Conservation (phyloP, 768 basidiomycete genomes). For the Tylopilus cervinicoccineus region DNA sequence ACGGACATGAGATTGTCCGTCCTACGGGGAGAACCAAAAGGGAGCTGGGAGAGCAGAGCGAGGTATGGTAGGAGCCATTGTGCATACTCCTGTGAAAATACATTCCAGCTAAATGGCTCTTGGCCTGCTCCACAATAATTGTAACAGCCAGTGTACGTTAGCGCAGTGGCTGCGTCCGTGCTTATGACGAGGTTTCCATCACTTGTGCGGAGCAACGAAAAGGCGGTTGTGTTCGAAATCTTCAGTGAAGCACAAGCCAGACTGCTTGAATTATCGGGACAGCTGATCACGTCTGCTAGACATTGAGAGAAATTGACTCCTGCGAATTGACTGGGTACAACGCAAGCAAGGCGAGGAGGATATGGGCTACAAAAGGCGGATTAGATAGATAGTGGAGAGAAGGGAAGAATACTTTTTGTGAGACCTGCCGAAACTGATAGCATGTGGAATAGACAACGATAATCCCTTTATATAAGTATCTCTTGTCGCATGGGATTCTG, state of each 20-base stretch:
- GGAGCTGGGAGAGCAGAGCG: conserved; percentile 46
- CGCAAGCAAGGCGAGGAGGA: not conserved
- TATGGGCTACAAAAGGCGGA: not conserved
- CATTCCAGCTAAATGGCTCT: conserved; percentile 18
- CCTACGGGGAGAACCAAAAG: conserved; percentile 39
- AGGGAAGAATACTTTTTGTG: conserved; percentile 4
- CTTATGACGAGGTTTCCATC: not conserved
- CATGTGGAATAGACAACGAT: not conserved
- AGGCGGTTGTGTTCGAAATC: conserved; percentile 4
- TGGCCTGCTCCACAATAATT: conserved; percentile 18
- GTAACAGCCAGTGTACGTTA: conserved; percentile 8
- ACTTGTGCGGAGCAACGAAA: conserved; percentile 15
- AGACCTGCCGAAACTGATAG: too few relatives aligned
- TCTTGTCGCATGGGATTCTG: not conserved
- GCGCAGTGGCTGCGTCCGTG: conserved; percentile 1
- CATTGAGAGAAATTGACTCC: conserved; percentile 15
- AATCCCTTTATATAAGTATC: not conserved
- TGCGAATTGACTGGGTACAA: not conserved
- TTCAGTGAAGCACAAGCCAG: conserved; percentile 2
- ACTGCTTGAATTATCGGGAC: not conserved
- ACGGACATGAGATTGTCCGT: conserved; percentile 41
- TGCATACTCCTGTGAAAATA: conserved; percentile 34
- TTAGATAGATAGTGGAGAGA: not conserved
- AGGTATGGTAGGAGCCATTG: conserved; percentile 49
- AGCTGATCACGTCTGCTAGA: conserved; percentile 2